A percentile compares a stretch with the other conserved stretches of the same genome.
These are phyloP conservation scores for Neckera pumila DNA, from an alignment of 225 moss, liverwort and hornwort genomes.

Conservation along the genomic window DNA sequence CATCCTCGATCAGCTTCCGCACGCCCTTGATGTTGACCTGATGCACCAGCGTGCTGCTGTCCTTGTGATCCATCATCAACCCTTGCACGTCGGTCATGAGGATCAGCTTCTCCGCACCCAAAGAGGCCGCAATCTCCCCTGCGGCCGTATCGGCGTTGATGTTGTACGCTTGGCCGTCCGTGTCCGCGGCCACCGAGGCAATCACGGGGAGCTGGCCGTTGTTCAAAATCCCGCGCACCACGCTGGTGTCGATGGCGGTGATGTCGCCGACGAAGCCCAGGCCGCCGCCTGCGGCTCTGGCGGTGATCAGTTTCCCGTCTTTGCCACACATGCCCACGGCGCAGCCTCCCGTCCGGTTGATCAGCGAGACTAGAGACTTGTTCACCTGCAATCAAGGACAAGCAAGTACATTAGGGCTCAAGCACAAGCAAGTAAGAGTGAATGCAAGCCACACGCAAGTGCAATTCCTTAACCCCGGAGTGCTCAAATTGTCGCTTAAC, in stretches of 20 bases:
- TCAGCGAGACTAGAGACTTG: conserved; percentile 92
- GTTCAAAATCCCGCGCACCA: conserved; percentile 54
- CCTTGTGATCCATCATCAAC: conserved; percentile 64
- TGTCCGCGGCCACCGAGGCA: conserved; percentile 81
- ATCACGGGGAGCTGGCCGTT: conserved; percentile 77
- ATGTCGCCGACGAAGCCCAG: conserved; percentile 88
- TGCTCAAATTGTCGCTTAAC: not conserved
- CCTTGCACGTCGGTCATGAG: conserved; percentile 97
- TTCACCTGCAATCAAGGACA: conserved; percentile 35
- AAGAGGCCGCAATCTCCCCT: conserved; percentile 80
- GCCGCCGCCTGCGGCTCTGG: conserved; percentile 48
- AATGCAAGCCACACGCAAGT: not conserved
- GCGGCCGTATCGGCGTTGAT: conserved; percentile 88
- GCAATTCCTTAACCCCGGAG: not conserved
- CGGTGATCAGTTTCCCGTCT: conserved; percentile 81
- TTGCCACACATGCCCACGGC: conserved; percentile 92
- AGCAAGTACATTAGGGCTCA: not conserved
- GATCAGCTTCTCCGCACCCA: conserved; percentile 88
- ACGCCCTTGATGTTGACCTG: conserved; percentile 63
- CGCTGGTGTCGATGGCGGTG: conserved; percentile 62
- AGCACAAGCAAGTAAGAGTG: not conserved
- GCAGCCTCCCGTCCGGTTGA: conserved; percentile 79
- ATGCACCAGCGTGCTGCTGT: conserved; percentile 52
- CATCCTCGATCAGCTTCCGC: conserved; percentile 56
- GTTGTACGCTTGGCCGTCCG: conserved; percentile 78